Conservation (phyloP, 805 yeast genomes). For the Yamadazyma sp. region DNA sequence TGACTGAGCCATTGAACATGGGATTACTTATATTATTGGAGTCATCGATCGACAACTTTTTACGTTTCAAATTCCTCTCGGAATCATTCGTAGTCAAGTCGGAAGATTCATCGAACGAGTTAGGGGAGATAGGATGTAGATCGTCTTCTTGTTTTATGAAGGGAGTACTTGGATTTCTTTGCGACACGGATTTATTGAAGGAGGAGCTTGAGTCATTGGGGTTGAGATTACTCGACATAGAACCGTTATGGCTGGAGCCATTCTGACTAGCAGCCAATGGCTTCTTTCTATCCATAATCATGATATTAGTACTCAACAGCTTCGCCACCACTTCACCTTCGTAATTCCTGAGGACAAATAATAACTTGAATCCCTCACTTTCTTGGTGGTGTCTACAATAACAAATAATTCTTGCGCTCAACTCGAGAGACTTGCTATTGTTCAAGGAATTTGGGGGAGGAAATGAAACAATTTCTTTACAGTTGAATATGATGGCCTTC, state of each 20-base stretch:
- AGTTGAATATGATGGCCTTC: constrained; percentile 86
- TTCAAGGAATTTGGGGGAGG: constrained; percentile 56
- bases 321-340: constrained; percentile 68
- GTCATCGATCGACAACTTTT: constrained; percentile 49
- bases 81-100: constrained; percentile 45
- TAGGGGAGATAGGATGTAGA: constrained; percentile 53
- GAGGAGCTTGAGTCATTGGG: constrained; percentile 7
- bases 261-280: constrained; percentile 22
- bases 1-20: constrained; percentile 39
- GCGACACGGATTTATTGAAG: background rate
- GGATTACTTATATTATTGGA: constrained; percentile 39
- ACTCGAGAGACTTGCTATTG: constrained; percentile 42
- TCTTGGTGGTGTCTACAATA: constrained; percentile 96
- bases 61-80: constrained; percentile 46
- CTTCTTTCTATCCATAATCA: constrained; percentile 95
- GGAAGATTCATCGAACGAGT: constrained; percentile 61
- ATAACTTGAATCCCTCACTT: constrained; percentile 74
- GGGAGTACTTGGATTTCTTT: constrained; percentile 13
- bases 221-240: constrained; percentile 4
- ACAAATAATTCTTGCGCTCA: constrained; percentile 80
- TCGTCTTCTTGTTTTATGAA: constrained; percentile 9
- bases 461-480: constrained; percentile 80
- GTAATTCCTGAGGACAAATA: constrained; percentile 65
- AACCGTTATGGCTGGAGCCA: background rate
- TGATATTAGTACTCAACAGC: constrained; percentile 67